Percentiles rank a stretch among this genome's conserved stretches.
Evolutionary conservation across 75 land plant species (phyloP).

Genomic region (Picea glauca): DNA sequence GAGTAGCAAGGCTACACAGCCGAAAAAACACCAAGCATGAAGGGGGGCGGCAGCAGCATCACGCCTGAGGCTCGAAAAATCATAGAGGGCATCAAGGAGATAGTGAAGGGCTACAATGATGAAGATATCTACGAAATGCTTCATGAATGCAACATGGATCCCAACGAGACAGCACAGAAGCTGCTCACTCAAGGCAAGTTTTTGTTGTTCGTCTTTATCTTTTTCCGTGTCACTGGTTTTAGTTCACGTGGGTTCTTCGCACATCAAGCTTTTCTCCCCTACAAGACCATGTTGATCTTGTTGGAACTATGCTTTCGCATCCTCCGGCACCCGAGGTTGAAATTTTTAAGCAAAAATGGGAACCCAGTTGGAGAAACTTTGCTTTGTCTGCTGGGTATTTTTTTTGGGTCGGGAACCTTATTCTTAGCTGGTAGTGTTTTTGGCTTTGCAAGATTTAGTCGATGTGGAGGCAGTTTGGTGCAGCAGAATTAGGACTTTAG

Average conservation of each 20-base stretch:
- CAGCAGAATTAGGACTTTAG: too few relatives aligned
- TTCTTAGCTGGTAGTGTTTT: neutral
- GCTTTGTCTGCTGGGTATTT: neutral
- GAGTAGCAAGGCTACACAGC: too few relatives aligned
- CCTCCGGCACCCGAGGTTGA: neutral
- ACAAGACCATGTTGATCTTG: neutral
- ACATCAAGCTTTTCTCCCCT: neutral
- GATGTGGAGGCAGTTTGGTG: neutral
- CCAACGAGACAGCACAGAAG: constrained; percentile 77
- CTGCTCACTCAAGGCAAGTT: constrained; percentile 71
- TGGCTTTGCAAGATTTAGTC: neutral
- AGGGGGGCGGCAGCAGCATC: constrained; percentile 1
- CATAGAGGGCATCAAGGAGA: constrained; percentile 72
- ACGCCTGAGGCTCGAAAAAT: constrained; percentile 32
- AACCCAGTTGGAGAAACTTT: neutral
- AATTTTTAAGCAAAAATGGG: neutral
- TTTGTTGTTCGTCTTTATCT: neutral
- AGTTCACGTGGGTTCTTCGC: neutral
- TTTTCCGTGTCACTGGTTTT: neutral
- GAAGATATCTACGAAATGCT: constrained; percentile 78
- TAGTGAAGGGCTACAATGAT: constrained; percentile 68
- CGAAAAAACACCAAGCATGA: neutral
- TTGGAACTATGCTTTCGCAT: neutral
- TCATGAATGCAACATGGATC: constrained; percentile 82
- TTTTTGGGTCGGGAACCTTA: neutral